phyloP scores from a whole-genome alignment of 768 basidiomycete genomes.

The Rubroboletus satanas region DNA sequence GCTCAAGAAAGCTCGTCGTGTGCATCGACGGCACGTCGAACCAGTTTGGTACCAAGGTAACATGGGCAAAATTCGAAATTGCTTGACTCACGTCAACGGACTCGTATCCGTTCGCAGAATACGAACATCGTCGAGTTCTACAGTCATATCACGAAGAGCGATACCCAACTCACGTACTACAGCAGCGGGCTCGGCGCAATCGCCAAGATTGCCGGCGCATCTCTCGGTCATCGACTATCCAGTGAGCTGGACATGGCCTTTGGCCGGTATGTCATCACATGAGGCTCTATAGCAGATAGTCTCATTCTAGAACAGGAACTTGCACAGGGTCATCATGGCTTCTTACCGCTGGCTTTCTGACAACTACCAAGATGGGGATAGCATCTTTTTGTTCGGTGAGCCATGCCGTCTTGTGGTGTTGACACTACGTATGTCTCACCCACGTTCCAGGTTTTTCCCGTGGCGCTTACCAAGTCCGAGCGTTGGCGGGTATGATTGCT shows the following conservation, averaged over 20 bases:
- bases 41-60: slow-evolving; percentile 34
- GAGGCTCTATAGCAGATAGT: neutral
- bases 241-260: slow-evolving; percentile 34
- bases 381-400: slow-evolving; percentile 41
- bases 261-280: slow-evolving; percentile 30
- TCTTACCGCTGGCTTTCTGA: slow-evolving; percentile 43
- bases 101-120: slow-evolving; percentile 25
- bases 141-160: slow-evolving; percentile 33
- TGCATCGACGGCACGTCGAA: slow-evolving; percentile 43
- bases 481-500: slow-evolving; percentile 43
- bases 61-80: neutral
- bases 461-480: slow-evolving; percentile 46
- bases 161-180: slow-evolving; percentile 38
- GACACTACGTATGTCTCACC: neutral
- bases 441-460: slow-evolving; percentile 40
- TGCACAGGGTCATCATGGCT: slow-evolving; percentile 32
- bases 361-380: slow-evolving; percentile 36
- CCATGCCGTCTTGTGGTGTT: neutral
- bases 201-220: slow-evolving; percentile 22
- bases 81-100: neutral
- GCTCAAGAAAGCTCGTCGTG: slow-evolving; percentile 24
- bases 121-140: slow-evolving; percentile 42
- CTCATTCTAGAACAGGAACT: slow-evolving; percentile 27
- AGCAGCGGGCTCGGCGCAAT: slow-evolving; percentile 40
- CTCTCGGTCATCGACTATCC: slow-evolving; percentile 19